Evolutionary conservation across 192 early-diverging fungal genomes (phyloP).

Genomic region (Linnemannia hyalina): DNA sequence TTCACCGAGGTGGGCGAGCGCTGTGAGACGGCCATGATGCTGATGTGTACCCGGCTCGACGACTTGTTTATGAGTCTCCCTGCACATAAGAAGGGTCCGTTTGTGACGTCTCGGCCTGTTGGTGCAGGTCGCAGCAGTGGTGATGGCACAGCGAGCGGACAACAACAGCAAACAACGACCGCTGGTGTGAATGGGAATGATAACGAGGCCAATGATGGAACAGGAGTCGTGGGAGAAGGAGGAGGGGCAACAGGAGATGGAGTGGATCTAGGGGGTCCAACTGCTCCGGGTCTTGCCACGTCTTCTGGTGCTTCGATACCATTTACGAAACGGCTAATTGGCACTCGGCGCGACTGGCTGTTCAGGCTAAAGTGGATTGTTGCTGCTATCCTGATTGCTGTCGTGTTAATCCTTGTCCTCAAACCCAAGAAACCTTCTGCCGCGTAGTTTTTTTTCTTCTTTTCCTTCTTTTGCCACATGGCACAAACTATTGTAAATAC

Average conservation of each 20-base stretch:
- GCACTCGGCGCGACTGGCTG: neutral
- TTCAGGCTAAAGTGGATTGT: constrained; percentile 29
- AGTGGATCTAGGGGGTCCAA: neutral
- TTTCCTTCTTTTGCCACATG: neutral
- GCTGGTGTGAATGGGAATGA: neutral
- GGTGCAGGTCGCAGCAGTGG: neutral
- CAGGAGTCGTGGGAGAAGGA: neutral
- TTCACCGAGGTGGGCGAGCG: constrained; percentile 36
- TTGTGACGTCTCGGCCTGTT: constrained; percentile 7
- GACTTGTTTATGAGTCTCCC: constrained; percentile 50
- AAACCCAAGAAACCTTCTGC: constrained; percentile 10
- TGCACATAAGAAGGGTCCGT: constrained; percentile 27
- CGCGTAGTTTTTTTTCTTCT: neutral
- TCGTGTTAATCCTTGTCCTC: constrained; percentile 33
- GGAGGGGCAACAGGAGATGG: neutral
- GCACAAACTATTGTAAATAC: neutral
- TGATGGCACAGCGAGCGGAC: neutral
- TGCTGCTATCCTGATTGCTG: constrained; percentile 20
- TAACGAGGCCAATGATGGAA: neutral
- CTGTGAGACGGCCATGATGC: constrained; percentile 50
- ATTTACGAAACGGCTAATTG: constrained; percentile 4
- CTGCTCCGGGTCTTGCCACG: neutral
- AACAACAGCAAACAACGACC: neutral
- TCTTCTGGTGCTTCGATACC: neutral
- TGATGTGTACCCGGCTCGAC: constrained; percentile 45